A percentile compares a stretch with the other conserved stretches of the same genome.
phyloP scores from a whole-genome alignment of 768 basidiomycete species.

The Leucocoprinus sp. region DNA sequence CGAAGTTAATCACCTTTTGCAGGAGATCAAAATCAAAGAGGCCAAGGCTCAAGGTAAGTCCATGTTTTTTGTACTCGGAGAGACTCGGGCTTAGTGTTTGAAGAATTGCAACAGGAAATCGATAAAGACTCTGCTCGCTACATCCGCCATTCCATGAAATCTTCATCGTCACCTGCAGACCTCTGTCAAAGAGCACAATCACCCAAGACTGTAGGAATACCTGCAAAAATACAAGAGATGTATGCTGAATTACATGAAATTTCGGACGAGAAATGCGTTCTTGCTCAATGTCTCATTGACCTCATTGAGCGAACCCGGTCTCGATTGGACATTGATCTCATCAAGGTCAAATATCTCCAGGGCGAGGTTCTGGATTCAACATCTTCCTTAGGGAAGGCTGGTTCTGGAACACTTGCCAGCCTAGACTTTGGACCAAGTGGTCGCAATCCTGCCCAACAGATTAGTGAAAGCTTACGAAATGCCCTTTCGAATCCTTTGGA shows the following conservation, averaged over 20 bases:
- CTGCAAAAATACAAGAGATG: slow-evolving; percentile 35
- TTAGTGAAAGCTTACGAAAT: slow-evolving; percentile 35
- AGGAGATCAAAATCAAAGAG: slow-evolving; percentile 44
- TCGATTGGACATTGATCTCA: slow-evolving; percentile 42
- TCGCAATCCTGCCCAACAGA: slow-evolving; percentile 29
- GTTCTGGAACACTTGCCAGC: slow-evolving; percentile 2
- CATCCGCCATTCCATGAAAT: slow-evolving; percentile 37
- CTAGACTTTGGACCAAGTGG: slow-evolving; percentile 20
- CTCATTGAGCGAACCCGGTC: slow-evolving; percentile 39
- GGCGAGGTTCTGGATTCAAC: slow-evolving; percentile 33
- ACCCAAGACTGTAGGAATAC: slow-evolving; percentile 28
- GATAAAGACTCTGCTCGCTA: slow-evolving; percentile 41
- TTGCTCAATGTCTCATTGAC: slow-evolving; percentile 41
- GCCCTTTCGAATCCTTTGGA: slow-evolving; percentile 29
- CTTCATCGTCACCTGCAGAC: slow-evolving; percentile 17
- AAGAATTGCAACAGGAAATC: slow-evolving; percentile 44
- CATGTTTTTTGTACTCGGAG: background rate
- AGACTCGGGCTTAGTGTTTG: slow-evolving; percentile 1
- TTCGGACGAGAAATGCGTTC: slow-evolving; percentile 36
- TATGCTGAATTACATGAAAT: slow-evolving; percentile 39
- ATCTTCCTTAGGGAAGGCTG: slow-evolving; percentile 1
- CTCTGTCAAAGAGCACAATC: slow-evolving; percentile 27
- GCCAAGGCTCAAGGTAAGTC: slow-evolving; percentile 34
- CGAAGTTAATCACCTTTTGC: slow-evolving; percentile 43
- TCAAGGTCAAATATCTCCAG: slow-evolving; percentile 36